Base-by-base conservation (phyloP, 2,329 filamentous ascomycete species). In the Coccinonectria pachysandricola region DNA sequence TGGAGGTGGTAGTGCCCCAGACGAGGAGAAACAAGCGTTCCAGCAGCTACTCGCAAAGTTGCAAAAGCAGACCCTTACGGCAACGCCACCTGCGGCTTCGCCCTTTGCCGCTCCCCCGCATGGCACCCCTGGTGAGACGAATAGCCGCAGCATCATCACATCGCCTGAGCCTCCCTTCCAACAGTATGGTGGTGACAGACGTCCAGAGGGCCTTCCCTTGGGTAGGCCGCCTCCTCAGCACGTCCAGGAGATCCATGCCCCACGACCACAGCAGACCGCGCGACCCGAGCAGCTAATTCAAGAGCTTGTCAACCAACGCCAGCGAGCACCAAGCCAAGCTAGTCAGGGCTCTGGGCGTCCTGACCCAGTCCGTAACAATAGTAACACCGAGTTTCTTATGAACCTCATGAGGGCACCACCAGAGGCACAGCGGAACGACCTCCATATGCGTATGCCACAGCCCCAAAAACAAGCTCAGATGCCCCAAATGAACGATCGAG, bases 11-110 rank as follows among this genome's bases (percentile, higher is more conserved):
- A 53, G 56, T 24, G 39, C 54, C 12, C 58, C 64, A 8, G 56
- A 64, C 5, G 74, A 76, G 35, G 87, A 94, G 46, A 84, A 85
- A 53, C 80, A 86, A 51, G 87, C 85, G 2, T 94, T 95, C 54
- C 74, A 85, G 39, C 72, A 77, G 22, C 71, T 95, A 23, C 62
- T 94, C 18, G 72, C 81, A 41, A 92, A 94, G 67, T 70, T 94
- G 20, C 79, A 86, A 34, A 62, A 62, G 31, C 69, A 73, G 32
- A 66, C 59, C 2, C 40, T 54, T 36, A 59, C 52, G 22, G 57
- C 59, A 24, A 63, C 68, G 15, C 62, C 65, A 8, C 59, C 64
- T 7, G 52, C 52, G 2, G 48, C 50, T 6, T 60, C 63, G 3
- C 50, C 57, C 3, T 68, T 60, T 33, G 52, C 60, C 12, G 54